Conservation (phyloP, 192 early-diverging fungal species). For the Kickxella alabastrina region DNA sequence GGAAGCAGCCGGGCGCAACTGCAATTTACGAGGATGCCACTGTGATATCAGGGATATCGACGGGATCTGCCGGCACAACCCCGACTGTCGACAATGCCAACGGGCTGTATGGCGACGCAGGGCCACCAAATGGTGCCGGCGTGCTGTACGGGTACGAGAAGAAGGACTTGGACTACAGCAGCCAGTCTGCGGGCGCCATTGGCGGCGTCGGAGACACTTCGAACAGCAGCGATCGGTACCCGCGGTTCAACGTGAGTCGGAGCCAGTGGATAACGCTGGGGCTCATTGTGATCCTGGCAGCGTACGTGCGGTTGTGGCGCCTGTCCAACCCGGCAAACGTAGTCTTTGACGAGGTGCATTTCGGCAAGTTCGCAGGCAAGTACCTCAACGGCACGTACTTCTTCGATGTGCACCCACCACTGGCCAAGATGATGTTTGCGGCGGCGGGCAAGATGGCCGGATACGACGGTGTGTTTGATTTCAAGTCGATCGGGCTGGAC, state of each 20-base stretch:
- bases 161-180: slow-evolving; percentile 44
- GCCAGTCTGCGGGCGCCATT: too few species aligned
- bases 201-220: too few species aligned
- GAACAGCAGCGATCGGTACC: slow-evolving; percentile 14
- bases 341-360: slow-evolving; percentile 73
- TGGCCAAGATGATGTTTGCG: slow-evolving; percentile 95
- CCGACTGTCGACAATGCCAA: slow-evolving; percentile 13
- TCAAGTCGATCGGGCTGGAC: slow-evolving; percentile 76
- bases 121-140: slow-evolving; percentile 12
- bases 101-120: slow-evolving; percentile 6
- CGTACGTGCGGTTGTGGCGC: slow-evolving; percentile 30
- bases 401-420: slow-evolving; percentile 96
- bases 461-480: slow-evolving; percentile 83
- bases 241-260: slow-evolving; percentile 29
- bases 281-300: slow-evolving; percentile 29
- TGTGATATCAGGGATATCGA: slow-evolving; percentile 46
- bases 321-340: slow-evolving; percentile 44
- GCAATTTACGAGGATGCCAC: slow-evolving; percentile 45
- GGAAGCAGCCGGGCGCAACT: slow-evolving; percentile 47
- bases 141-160: slow-evolving; percentile 47
- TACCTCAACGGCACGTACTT: slow-evolving; percentile 94
- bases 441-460: slow-evolving; percentile 78
- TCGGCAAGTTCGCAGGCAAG: slow-evolving; percentile 82
- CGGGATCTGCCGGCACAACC: slow-evolving; percentile 19
- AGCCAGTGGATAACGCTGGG: slow-evolving; percentile 49